Percentiles rank a stretch among this genome's conserved stretches.
phyloP scores from a whole-genome alignment of 73 alveolate species.

The Tetrahymena borealis region DNA sequence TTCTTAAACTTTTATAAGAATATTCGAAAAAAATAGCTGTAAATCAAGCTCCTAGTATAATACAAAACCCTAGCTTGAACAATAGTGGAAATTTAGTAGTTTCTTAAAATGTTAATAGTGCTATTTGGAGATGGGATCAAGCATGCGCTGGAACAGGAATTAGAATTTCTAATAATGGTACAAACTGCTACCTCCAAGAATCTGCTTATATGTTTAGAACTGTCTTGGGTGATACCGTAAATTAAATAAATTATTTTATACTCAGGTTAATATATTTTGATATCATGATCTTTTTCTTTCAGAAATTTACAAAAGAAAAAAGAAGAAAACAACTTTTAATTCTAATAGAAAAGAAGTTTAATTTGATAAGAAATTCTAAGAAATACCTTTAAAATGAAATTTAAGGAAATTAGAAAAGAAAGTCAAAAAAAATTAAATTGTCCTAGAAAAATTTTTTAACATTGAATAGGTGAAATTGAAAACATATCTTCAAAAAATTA shows the following conservation, averaged over 20 bases:
- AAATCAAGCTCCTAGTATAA: not conserved
- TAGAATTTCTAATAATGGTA: conserved; percentile 5
- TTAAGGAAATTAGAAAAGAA: too few relatives aligned
- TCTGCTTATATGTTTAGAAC: conserved; percentile 43
- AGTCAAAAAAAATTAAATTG: too few relatives aligned
- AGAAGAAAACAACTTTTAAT: too few relatives aligned
- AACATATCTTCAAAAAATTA: too few relatives aligned
- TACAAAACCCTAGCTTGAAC: too few relatives aligned
- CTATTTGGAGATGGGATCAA: conserved; percentile 32
- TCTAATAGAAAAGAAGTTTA: too few relatives aligned
- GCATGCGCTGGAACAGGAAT: conserved; percentile 23
- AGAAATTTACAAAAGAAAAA: not conserved
- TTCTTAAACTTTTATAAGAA: not conserved
- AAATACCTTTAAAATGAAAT: too few relatives aligned
- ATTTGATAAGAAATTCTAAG: too few relatives aligned
- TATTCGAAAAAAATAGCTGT: not conserved
- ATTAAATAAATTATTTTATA: too few relatives aligned
- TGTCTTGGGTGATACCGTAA: not conserved
- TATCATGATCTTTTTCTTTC: not conserved
- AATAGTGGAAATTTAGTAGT: too few relatives aligned
- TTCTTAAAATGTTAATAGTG: not conserved
- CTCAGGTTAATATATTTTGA: not conserved
- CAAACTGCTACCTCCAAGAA: conserved; percentile 21
- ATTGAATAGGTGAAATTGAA: too few relatives aligned
- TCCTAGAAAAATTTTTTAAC: too few relatives aligned